Evolutionary conservation across 2,329 filamentous ascomycete genomes (phyloP).

Genomic region (Stromatinia cepivora): DNA sequence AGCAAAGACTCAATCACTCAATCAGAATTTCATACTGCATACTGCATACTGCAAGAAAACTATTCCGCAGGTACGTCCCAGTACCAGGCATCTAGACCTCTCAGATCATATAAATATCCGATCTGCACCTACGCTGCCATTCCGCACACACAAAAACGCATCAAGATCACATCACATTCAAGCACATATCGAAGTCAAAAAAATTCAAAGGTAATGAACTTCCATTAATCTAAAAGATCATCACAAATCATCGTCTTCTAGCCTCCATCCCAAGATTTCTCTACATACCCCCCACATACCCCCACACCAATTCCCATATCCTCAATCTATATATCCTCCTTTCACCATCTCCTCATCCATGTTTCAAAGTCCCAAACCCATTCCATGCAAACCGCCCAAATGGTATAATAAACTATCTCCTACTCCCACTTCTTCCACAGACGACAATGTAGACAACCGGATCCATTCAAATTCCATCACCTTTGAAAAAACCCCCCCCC

Average conservation of each 20-base stretch:
- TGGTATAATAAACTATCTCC: conserved; percentile 14
- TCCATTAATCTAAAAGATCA: conserved; percentile 16
- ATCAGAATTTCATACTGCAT: no score
- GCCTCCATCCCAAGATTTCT: not conserved
- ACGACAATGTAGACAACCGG: conserved; percentile 6
- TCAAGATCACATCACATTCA: not conserved
- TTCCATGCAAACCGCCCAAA: conserved; percentile 17
- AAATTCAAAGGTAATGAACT: conserved; percentile 10
- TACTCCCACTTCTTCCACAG: not conserved
- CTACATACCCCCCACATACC: not conserved
- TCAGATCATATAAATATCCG: no score
- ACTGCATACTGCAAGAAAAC: no score
- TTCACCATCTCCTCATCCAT: not conserved
- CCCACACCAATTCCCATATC: not conserved
- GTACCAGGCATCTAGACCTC: no score
- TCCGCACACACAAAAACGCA: not conserved
- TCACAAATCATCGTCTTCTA: not conserved
- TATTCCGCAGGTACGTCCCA: no score
- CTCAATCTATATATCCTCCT: conserved; percentile 9
- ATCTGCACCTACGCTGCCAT: no score
- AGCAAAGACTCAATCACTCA: no score
- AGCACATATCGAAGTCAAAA: not conserved
- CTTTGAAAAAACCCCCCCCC: not conserved
- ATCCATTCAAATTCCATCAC: conserved; percentile 1
- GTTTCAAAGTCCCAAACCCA: not conserved